phyloP scores from a whole-genome alignment of 306 rosid genomes.

The Cucurbita pepo region DNA sequence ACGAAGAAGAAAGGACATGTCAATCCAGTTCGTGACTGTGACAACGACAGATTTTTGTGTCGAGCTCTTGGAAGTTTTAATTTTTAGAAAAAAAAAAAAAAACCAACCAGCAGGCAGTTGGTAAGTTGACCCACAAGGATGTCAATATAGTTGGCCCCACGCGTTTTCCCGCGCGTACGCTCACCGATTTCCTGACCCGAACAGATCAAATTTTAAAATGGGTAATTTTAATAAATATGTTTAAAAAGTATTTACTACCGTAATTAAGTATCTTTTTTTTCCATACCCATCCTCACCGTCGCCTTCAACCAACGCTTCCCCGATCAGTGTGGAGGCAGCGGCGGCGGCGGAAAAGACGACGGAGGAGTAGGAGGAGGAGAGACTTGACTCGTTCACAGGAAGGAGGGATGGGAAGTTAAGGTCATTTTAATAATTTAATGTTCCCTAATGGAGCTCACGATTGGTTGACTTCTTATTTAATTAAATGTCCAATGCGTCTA shows the following conservation, averaged over 20 bases:
- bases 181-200: background rate
- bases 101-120: background rate
- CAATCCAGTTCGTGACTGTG: background rate
- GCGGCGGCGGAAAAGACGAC: too few relatives aligned
- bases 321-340: too few relatives aligned
- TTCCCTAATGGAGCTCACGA: background rate
- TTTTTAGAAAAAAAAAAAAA: background rate
- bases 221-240: too few relatives aligned
- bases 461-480: background rate
- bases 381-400: too few relatives aligned
- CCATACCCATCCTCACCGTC: too few relatives aligned
- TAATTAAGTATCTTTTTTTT: too few relatives aligned
- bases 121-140: background rate
- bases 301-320: too few relatives aligned
- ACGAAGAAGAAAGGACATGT: background rate
- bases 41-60: background rate
- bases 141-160: background rate
- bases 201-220: too few relatives aligned
- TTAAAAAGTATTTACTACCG: too few relatives aligned
- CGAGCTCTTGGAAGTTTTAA: background rate
- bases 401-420: too few relatives aligned
- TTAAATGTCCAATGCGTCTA: background rate
- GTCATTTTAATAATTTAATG: too few relatives aligned
- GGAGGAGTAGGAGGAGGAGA: too few relatives aligned
- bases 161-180: slow-evolving; percentile 1